Percentiles rank a stretch among this genome's conserved stretches.
Conservation (phyloP, 2,329 filamentous ascomycete species). For the Fusarium caatingaense region DNA sequence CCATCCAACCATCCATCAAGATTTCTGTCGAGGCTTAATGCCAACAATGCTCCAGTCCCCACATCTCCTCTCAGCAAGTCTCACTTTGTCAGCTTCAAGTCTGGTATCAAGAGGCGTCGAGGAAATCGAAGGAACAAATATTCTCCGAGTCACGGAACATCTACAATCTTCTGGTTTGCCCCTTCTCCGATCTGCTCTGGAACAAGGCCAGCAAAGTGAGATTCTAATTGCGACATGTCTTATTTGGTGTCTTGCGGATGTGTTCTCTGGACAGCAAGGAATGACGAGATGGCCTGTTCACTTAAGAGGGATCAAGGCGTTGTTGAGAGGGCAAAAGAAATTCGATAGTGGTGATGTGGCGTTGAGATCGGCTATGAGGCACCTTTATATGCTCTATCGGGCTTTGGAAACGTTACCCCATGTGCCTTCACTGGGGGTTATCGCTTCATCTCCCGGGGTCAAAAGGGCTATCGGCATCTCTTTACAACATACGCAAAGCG, state of each 20-base stretch:
- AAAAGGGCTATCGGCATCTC: rapidly evolving
- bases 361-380: slow-evolving; percentile 39
- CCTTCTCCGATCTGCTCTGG: slow-evolving; percentile 39
- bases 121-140: slow-evolving; percentile 40
- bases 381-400: slow-evolving; percentile 46
- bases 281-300: slow-evolving; percentile 43
- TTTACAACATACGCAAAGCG: rapidly evolving
- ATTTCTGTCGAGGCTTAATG: slow-evolving; percentile 43
- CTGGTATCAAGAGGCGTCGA: slow-evolving; percentile 40
- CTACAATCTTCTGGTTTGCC: slow-evolving; percentile 43
- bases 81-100: slow-evolving; percentile 44
- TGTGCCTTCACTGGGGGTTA: slow-evolving; percentile 7
- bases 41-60: slow-evolving; percentile 44
- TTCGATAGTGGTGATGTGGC: background rate
- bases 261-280: slow-evolving; percentile 41
- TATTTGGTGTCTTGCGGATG: slow-evolving; percentile 48
- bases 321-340: slow-evolving; percentile 12
- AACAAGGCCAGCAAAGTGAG: slow-evolving; percentile 39
- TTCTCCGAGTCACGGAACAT: slow-evolving; percentile 38
- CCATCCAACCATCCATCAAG: slow-evolving; percentile 44
- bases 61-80: slow-evolving; percentile 44
- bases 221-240: slow-evolving; percentile 45
- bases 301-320: slow-evolving; percentile 43
- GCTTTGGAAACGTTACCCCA: slow-evolving; percentile 46
- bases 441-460: background rate